Percentiles rank a stretch among this genome's conserved stretches.
These are phyloP conservation scores for Fusarium euwallaceae DNA, from an alignment of 2,329 filamentous ascomycete genomes.

Conservation along the genomic window DNA sequence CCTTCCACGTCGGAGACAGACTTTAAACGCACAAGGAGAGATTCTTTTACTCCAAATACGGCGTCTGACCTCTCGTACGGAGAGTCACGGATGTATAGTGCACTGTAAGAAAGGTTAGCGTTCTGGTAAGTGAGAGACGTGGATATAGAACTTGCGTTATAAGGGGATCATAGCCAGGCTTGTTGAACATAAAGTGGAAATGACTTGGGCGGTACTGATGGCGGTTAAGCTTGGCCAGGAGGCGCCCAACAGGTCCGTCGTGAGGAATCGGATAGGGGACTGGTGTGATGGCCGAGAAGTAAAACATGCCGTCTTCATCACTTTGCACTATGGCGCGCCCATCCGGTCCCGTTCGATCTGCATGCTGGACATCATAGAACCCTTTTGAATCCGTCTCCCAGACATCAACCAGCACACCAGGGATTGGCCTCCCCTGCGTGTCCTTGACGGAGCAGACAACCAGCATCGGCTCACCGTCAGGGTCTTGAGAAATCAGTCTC, in stretches of 20 bases:
- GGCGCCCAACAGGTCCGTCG: conserved; percentile 84
- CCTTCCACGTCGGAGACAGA: conserved; percentile 17
- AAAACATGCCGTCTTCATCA: conserved; percentile 61
- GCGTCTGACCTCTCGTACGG: conserved; percentile 87
- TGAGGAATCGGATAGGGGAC: conserved; percentile 88
- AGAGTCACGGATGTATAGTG: conserved; percentile 82
- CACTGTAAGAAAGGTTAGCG: conserved; percentile 44
- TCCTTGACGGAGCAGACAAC: conserved; percentile 77
- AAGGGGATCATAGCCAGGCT: conserved; percentile 25
- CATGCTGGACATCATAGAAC: conserved; percentile 81
- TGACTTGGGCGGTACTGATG: conserved; percentile 84
- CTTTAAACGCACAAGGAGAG: conserved; percentile 75
- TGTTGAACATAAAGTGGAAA: conserved; percentile 91
- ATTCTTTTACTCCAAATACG: conserved; percentile 86
- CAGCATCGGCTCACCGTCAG: conserved; percentile 74
- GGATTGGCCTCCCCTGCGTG: conserved; percentile 69
- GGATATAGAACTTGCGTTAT: conserved; percentile 17
- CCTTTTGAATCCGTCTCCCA: conserved; percentile 85
- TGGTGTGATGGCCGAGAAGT: conserved; percentile 87
- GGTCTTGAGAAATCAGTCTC: conserved; percentile 71
- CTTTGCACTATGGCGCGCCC: conserved; percentile 49
- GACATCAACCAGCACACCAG: conserved; percentile 77
- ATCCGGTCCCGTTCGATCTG: conserved; percentile 61
- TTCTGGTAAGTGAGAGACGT: conserved; percentile 55
- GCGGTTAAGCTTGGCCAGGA: conserved; percentile 73